Evolutionary conservation across 441 rosid genomes (phyloP), one percentile per base, ranked within the genome.

Genomic region (Dalechampia spathulata): DNA sequence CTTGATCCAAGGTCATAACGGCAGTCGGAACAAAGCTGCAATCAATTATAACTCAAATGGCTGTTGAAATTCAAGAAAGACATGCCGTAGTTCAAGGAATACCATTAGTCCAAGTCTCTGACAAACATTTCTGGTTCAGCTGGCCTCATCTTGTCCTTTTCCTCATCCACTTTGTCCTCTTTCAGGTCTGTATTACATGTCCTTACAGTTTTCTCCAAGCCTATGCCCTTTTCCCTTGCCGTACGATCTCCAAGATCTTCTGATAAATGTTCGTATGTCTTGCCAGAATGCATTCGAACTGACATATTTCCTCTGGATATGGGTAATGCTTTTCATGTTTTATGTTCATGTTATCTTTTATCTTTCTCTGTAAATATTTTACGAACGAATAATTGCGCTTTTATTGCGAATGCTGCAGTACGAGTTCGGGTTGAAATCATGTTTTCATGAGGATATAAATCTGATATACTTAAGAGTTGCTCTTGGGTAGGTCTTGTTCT

Each of bases 81-180:
- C 97, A 93, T 40, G 89, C 93, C 0, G 96, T 93, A 17, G 95
- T 93, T 21, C 99, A 93, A 78, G 99, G 99, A 57, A 87, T 93
- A 40, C 97, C 97, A 15, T 95, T 90, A 47, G 97, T 93, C 43
- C 81, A 87, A 66, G 97, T 78, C 65, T 83, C 96, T 4, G 94
- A 90, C 58, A 74, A 69, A 51, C 82, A 93, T 62, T 93, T 93
- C 64, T 93, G 99, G 99, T 87, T 93, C 44, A 63, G 76, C 41
- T 74, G 77, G 66, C 99, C 99, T 15, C 82, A 85, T 15, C 53
- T 85, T 49, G 59, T 93, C 66, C 97, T 93, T 27, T 79, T 81
- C 53, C 86, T 90, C 55, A 81, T 93, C 37, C 99, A 93, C 67
- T 93, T 90, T 54, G 87, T 89, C 11, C 78, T 93, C 63, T 93